These are phyloP conservation scores for Ogataea thermomethanolica DNA, from an alignment of 805 yeast species.

Conservation along the genomic window DNA sequence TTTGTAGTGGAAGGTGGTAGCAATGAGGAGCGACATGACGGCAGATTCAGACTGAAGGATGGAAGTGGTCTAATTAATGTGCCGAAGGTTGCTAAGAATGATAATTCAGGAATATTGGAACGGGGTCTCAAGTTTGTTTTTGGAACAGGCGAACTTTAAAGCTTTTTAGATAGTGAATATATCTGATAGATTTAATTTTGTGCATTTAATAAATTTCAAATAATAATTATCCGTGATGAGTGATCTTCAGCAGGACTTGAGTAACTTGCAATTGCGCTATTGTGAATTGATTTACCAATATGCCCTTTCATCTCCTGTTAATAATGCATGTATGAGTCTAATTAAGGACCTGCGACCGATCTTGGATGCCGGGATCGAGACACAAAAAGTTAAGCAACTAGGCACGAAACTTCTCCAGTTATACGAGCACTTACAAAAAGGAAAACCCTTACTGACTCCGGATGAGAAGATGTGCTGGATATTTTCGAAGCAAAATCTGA, in stretches of 20 bases:
- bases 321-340: constrained; percentile 3
- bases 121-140: constrained; percentile 18
- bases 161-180: too few relatives aligned
- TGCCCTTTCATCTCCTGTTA: constrained; percentile 8
- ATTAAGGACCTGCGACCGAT: constrained; percentile 4
- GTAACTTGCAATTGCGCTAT: constrained; percentile 5
- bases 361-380: constrained; percentile 1
- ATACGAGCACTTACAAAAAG: constrained; percentile 10
- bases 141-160: constrained; percentile 20
- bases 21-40: constrained; percentile 12
- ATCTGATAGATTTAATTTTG: too few relatives aligned
- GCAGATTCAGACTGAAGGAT: constrained; percentile 36
- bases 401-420: constrained; percentile 12
- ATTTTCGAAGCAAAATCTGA: constrained; percentile 13
- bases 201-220: not conserved
- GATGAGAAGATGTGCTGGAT: constrained; percentile 24
- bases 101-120: constrained; percentile 12
- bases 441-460: constrained; percentile 4
- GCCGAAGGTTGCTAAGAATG: constrained; percentile 16
- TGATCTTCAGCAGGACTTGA: not conserved
- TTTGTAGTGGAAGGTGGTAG: constrained; percentile 13
- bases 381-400: constrained; percentile 4
- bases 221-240: not conserved
- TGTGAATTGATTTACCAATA: constrained; percentile 6
- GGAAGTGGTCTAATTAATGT: constrained; percentile 40